Evolutionary conservation across 768 basidiomycete species (phyloP), one percentile per base, ranked within the genome.

Genomic region (Amanita inopinata): DNA sequence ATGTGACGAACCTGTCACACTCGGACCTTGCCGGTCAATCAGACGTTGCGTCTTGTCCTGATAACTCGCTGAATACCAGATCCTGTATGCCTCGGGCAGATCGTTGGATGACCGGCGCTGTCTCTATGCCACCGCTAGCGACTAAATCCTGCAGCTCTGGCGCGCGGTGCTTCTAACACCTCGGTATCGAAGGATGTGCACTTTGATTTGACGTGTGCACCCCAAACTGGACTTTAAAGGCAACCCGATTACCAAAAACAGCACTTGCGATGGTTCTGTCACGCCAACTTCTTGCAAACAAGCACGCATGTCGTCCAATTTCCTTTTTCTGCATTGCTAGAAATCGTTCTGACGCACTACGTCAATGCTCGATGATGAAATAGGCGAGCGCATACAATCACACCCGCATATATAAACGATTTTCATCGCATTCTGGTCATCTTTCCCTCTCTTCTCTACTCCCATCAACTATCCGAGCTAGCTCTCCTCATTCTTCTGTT

Each of bases 341-440:
- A 39, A 27, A 11, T 3, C 18, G 25, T 27, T 28, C 23, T 15
- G 43, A 19, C 14, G 34, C 23, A 11, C 33, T 36, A 44, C 43
- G 43, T 44, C 43, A 44, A 33, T 44, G 33, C 25, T 9, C 32
- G 12, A 43, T 43, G 41, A 43, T 43, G 41, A 43, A 33, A 43
- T 43, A 33, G 34, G 28, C 18, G 34, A 44, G 5, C 43, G 43
- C 43, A 43, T 43, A 43, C 33, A 43, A n/a, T 35, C 33, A 43
- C 41, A 24, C 20, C 10, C 12, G 31, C 40, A 44, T 44, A 44
- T 44, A 44, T 44, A 44, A 44, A 19, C 43, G 18, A 1, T 20
- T 14, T 15, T 23, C 27, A 2, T 34, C 41, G n/a, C 28, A 18
- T 14, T 22, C 28, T 20, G 28, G 22, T 34, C 35, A 20, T 24